A percentile compares a stretch with the other conserved stretches of the same genome.
Conservation (phyloP, 2,329 filamentous ascomycete genomes). For the Epichloe sp. region DNA sequence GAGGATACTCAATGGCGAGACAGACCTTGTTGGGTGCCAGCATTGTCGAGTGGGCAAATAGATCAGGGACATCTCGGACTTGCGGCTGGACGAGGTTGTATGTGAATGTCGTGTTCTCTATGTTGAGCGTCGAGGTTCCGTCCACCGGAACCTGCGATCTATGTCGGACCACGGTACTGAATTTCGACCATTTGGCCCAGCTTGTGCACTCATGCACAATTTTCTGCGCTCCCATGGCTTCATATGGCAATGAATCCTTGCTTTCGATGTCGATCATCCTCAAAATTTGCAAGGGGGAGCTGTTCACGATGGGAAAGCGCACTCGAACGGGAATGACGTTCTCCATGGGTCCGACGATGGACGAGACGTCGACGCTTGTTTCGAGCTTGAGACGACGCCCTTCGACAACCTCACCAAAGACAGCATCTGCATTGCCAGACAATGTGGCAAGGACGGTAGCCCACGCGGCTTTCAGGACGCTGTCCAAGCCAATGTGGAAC, state of each 20-base stretch:
- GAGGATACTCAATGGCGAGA: constrained; percentile 32
- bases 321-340: constrained; percentile 38
- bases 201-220: constrained; percentile 39
- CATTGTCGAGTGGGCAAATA: constrained; percentile 30
- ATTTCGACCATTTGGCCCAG: constrained; percentile 40
- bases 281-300: constrained; percentile 36
- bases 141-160: constrained; percentile 18
- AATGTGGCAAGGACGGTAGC: constrained; percentile 39
- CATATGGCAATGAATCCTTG: constrained; percentile 31
- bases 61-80: constrained; percentile 29
- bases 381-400: constrained; percentile 31
- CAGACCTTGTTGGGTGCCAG: constrained; percentile 23
- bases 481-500: constrained; percentile 34
- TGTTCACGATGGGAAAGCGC: constrained; percentile 27
- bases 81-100: constrained; percentile 28
- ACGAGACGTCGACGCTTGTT: constrained; percentile 41
- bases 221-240: constrained; percentile 37
- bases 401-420: constrained; percentile 42
- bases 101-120: constrained; percentile 32
- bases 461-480: constrained; percentile 45
- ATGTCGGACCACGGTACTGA: constrained; percentile 42
- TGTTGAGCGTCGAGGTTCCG: constrained; percentile 28
- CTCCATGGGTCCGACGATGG: constrained; percentile 32
- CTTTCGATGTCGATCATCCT: constrained; percentile 36
- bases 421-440: constrained; percentile 34